Evolutionary conservation across 805 yeast genomes (phyloP).

Genomic region (Myxozyma monticola): DNA sequence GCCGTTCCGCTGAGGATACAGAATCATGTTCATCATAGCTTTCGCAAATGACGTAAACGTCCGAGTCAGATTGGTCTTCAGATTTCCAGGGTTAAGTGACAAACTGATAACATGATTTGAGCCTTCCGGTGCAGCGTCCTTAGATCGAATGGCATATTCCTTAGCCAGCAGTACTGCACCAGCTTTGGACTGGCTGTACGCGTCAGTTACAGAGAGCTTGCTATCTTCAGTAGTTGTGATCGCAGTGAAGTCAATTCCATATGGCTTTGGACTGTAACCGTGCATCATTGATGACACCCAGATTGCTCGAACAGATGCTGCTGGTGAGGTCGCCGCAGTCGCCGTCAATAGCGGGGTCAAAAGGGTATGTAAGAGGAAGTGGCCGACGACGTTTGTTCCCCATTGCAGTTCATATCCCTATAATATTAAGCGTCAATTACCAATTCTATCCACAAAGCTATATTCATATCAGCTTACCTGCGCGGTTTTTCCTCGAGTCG

Average conservation of each 20-base stretch:
- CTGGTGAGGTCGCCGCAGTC: slow-evolving; percentile 35
- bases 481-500: slow-evolving; percentile 34
- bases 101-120: slow-evolving; percentile 12
- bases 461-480: slow-evolving; percentile 36
- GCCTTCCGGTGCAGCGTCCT: slow-evolving; percentile 1
- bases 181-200: slow-evolving; percentile 50
- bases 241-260: slow-evolving; percentile 42
- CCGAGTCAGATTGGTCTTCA: slow-evolving; percentile 14
- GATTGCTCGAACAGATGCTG: slow-evolving; percentile 41
- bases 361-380: slow-evolving; percentile 45
- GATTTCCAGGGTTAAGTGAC: slow-evolving; percentile 22
- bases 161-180: slow-evolving; percentile 34
- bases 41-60: background rate
- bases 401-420: slow-evolving; percentile 50
- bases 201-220: slow-evolving; percentile 16
- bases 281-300: slow-evolving; percentile 48
- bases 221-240: slow-evolving; percentile 31
- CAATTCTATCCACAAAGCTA: background rate
- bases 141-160: slow-evolving; percentile 17
- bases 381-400: slow-evolving; percentile 52
- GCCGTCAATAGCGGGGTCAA: slow-evolving; percentile 43
- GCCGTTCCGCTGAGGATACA: slow-evolving; percentile 12
- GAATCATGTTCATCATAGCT: background rate
- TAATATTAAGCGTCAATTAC: slow-evolving; percentile 35
- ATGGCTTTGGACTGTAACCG: slow-evolving; percentile 35